Evolutionary conservation across 2,329 filamentous ascomycete species (phyloP), one percentile per base, ranked within the genome.

Genomic region (Aspergillus unguis): DNA sequence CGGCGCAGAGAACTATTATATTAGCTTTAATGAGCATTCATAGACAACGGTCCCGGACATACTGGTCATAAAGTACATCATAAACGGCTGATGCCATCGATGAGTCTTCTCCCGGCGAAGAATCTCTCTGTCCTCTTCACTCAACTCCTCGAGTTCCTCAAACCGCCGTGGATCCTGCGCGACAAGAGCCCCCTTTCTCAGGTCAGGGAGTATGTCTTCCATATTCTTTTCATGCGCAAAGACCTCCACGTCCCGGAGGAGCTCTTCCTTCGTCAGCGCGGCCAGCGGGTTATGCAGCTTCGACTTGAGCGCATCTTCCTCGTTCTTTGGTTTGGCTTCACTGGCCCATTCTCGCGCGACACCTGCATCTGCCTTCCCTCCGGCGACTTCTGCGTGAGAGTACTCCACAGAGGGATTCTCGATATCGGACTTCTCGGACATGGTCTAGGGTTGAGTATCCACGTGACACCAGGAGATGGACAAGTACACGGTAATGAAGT

Each of bases 161-260:
- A 77, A 80, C 1, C 67, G 67, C 11, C 73, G 69, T 0, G 81
- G 80, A n/a, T 77, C 68, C 50, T 81, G 79, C 5, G 79, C 77
- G 23, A 81, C 68, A 31, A 81, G 59, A 11, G 79, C 79, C 5
- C 78, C 77, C 57, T 80, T 80, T 32, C 74, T 72, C 51, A 83
- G 79, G 26, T 60, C 66, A 4, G 77, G 76, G 8, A 79, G 62
- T n/a, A 79, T 70, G n/a, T 80, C 73, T 33, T 72, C 71, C 2
- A 84, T 68, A 6, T 74, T 74, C 42, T 77, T 75, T 17, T 77
- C 66, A 2, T 63, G 56, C 38, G 79, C 80, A 62, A 85, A 85
- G 0, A 70, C 64, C 38, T 80, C 74, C 2, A 85, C 82, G 56
- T 83, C 74, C 23, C 69, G 65, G 36, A 85, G 65, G n/a, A 86